Percentiles rank a stretch among this genome's conserved stretches.
Conservation (phyloP, 495 filamentous ascomycete genomes). For the Penicillium lagena region DNA sequence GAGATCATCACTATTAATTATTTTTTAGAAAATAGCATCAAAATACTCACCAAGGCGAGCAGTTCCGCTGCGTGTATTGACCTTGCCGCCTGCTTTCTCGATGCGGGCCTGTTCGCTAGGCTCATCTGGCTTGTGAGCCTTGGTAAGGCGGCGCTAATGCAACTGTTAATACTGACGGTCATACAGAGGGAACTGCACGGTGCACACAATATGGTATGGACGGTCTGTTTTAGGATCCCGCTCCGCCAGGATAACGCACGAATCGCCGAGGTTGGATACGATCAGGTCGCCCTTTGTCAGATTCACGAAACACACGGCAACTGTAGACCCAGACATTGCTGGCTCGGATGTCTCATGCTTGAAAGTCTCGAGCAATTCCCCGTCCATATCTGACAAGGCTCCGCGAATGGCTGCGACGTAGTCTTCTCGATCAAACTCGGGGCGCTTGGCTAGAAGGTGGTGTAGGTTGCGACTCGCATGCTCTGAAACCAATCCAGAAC, state of each 20-base stretch:
- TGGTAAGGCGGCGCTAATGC: constrained; percentile 27
- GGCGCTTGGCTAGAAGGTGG: constrained; percentile 17
- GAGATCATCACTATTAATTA: background rate
- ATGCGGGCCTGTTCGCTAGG: constrained; percentile 28
- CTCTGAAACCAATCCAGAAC: constrained; percentile 26
- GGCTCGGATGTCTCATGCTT: constrained; percentile 17
- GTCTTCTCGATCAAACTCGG: constrained; percentile 26
- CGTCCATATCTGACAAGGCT: constrained; percentile 32
- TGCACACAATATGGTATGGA: constrained; percentile 22
- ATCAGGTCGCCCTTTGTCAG: constrained; percentile 29
- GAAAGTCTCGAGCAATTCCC: constrained; percentile 23
- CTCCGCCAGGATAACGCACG: constrained; percentile 31
- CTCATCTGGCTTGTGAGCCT: constrained; percentile 29
- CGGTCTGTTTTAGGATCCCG: constrained; percentile 21
- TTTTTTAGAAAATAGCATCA: background rate
- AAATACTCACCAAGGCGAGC: constrained; percentile 24
- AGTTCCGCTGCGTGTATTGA: constrained; percentile 19
- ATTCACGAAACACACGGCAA: constrained; percentile 29
- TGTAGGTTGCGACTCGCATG: constrained; percentile 28
- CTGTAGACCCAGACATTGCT: constrained; percentile 30
- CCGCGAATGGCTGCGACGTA: constrained; percentile 27
- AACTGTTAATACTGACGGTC: background rate
- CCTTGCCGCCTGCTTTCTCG: constrained; percentile 27
- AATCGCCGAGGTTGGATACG: constrained; percentile 36
- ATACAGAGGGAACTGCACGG: background rate